Evolutionary conservation across 2,329 filamentous ascomycete genomes (phyloP).

Genomic region (Hirsutella thompsonii): DNA sequence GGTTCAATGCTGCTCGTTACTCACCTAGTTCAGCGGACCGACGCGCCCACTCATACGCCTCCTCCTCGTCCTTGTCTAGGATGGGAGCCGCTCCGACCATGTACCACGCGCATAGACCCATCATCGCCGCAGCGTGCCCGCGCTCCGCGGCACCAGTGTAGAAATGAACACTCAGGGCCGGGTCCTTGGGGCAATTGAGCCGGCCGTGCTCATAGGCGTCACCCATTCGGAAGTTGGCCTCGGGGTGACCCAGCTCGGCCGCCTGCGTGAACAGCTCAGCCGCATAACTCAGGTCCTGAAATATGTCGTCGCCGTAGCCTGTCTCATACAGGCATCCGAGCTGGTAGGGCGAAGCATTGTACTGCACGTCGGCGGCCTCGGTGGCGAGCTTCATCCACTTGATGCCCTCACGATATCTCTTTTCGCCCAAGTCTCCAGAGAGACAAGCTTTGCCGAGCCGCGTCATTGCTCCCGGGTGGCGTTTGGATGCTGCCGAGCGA

Average conservation of each 20-base stretch:
- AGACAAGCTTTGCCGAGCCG: constrained; percentile 84
- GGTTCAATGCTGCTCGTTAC: constrained; percentile 13
- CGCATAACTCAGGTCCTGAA: constrained; percentile 80
- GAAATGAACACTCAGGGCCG: constrained; percentile 89
- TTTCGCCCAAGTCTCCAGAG: constrained; percentile 76
- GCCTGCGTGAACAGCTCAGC: constrained; percentile 91
- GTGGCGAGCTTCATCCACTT: constrained; percentile 94
- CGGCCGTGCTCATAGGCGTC: constrained; percentile 92
- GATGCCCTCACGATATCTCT: constrained; percentile 77
- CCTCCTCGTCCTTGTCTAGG: constrained; percentile 86
- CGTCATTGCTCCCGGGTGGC: constrained; percentile 89
- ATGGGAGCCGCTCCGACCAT: constrained; percentile 89
- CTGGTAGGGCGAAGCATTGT: constrained; percentile 87
- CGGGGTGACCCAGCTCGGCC: constrained; percentile 77
- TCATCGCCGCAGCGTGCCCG: constrained; percentile 81
- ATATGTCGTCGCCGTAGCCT: constrained; percentile 89
- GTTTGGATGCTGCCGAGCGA: constrained; percentile 78
- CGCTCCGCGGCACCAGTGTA: constrained; percentile 85
- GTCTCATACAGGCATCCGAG: constrained; percentile 79
- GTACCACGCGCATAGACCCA: constrained; percentile 98
- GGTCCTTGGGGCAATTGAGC: constrained; percentile 77
- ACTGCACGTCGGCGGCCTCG: constrained; percentile 80
- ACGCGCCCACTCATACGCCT: constrained; percentile 93
- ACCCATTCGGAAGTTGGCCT: constrained; percentile 81
- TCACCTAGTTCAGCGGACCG: constrained; percentile 75